These are phyloP conservation scores for Paramecium bursaria DNA, from an alignment of 73 alveolate genomes.

Conservation along the genomic window DNA sequence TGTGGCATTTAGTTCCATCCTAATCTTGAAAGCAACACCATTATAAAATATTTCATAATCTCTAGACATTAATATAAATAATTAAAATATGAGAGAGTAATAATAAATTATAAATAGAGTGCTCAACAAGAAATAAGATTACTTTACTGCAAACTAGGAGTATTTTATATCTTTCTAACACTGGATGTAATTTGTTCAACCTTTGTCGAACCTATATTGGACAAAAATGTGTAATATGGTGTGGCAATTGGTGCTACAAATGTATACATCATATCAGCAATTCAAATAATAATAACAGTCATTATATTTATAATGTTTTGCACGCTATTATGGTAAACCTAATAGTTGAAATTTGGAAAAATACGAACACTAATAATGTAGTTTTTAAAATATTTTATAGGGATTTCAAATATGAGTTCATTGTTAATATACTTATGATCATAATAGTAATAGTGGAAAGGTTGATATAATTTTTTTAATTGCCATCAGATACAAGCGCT, in stretches of 20 bases:
- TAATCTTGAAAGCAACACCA: no score
- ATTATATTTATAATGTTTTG: slow-evolving; percentile 11
- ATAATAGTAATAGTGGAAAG: slow-evolving; percentile 42
- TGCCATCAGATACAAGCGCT: no score
- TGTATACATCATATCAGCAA: slow-evolving; percentile 19
- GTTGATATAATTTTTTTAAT: no score
- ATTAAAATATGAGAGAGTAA: no score
- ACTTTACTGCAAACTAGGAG: slow-evolving; percentile 10
- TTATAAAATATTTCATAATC: no score
- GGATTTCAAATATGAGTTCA: slow-evolving; percentile 32
- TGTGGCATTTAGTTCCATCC: no score
- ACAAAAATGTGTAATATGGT: neutral
- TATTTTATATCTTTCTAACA: slow-evolving; percentile 21
- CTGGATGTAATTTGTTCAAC: slow-evolving; percentile 53
- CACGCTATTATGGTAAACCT: slow-evolving; percentile 50
- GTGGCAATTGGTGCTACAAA: neutral
- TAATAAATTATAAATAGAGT: no score
- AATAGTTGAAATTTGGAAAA: slow-evolving; percentile 46
- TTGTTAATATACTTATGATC: slow-evolving; percentile 13
- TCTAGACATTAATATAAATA: no score
- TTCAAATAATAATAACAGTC: slow-evolving; percentile 41
- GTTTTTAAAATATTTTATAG: neutral
- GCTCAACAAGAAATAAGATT: slow-evolving; percentile 6
- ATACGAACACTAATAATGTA: slow-evolving; percentile 3
- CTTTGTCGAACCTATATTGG: slow-evolving; percentile 17